Conservation (phyloP, 345 rosid species). For the Pseudoturritis turrita region DNA sequence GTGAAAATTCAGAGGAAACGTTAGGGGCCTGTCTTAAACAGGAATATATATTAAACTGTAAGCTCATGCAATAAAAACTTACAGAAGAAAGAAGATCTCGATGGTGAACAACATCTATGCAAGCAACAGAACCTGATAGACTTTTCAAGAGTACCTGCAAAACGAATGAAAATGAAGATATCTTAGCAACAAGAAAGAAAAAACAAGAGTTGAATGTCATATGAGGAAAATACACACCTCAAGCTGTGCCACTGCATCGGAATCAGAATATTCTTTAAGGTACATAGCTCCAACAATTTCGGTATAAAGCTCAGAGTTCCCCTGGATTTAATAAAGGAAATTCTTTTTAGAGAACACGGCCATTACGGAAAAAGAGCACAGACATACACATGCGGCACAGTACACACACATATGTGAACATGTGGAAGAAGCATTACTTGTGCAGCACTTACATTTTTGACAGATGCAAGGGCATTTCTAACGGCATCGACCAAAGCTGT, state of each 20-base stretch:
- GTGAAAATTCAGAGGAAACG: not conserved
- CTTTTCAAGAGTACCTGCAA: slow-evolving; percentile 56
- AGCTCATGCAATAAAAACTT: slow-evolving; percentile 23
- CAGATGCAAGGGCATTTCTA: slow-evolving; percentile 46
- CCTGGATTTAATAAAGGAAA: slow-evolving; percentile 36
- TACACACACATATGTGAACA: not conserved
- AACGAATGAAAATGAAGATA: not conserved
- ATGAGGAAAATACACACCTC: slow-evolving; percentile 38
- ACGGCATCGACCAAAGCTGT: slow-evolving; percentile 40
- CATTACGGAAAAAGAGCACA: not conserved
- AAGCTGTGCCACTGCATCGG: slow-evolving; percentile 63
- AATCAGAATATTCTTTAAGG: slow-evolving; percentile 34
- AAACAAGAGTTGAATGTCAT: not conserved
- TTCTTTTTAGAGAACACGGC: not conserved
- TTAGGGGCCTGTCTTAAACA: not conserved
- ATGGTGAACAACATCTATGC: slow-evolving; percentile 48
- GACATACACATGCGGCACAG: too few species aligned
- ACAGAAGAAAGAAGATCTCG: slow-evolving; percentile 55
- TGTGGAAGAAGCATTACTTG: not conserved
- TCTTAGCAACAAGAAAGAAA: not conserved
- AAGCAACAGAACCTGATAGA: slow-evolving; percentile 59
- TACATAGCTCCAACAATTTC: slow-evolving; percentile 63
- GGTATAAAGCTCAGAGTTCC: slow-evolving; percentile 43
- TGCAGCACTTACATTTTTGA: slow-evolving; percentile 29
- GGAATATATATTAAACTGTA: not conserved